Evolutionary conservation across 805 yeast species (phyloP), one percentile per base, ranked within the genome.

Genomic region (Kuraishia molischiana): DNA sequence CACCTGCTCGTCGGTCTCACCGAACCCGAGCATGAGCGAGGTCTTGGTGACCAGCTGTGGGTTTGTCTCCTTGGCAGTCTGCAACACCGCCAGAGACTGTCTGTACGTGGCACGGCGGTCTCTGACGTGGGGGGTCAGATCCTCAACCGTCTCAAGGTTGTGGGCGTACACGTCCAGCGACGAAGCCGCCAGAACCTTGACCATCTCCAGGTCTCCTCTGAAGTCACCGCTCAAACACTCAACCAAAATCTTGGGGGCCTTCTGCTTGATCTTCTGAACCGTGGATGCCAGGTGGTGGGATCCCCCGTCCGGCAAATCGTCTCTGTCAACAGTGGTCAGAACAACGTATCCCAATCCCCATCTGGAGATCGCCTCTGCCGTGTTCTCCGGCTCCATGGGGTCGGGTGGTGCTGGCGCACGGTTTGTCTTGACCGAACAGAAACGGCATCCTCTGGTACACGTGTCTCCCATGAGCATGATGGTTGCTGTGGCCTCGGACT

Each of bases 281-380:
- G 99, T 90, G 51, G 83, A 82, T 0, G 94, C 82, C 52, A 92
- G 73, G 61, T 92, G 98, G 42, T 76, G 67, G 3, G 97, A 79
- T 32, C 99, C 98, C 42, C 97, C 97, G 53, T 92, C 98, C 0
- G 69, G 49, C 48, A 92, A 67, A 59, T 92, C 98, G 58, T 92
- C 99, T 62, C 98, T 74, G 58, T 92, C 99, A 15, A 92, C 98
- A 1, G 98, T 89, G 14, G 99, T 92, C 45, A 92, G 67, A 17
- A 92, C 99, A 8, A 92, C 97, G 56, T 92, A 92, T 20, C 99
- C 99, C 45, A 92, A 71, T 0, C 97, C 97, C 98, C 98, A 92
- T 61, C 95, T 78, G 31, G 85, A 77, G 41, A 92, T 87, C 22
- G 98, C 98, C 50, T 85, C 96, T 0, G 97, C 97, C 0, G 98